Evolutionary conservation across 2,329 filamentous ascomycete genomes (phyloP).

Genomic region (Talaromyces sp.): DNA sequence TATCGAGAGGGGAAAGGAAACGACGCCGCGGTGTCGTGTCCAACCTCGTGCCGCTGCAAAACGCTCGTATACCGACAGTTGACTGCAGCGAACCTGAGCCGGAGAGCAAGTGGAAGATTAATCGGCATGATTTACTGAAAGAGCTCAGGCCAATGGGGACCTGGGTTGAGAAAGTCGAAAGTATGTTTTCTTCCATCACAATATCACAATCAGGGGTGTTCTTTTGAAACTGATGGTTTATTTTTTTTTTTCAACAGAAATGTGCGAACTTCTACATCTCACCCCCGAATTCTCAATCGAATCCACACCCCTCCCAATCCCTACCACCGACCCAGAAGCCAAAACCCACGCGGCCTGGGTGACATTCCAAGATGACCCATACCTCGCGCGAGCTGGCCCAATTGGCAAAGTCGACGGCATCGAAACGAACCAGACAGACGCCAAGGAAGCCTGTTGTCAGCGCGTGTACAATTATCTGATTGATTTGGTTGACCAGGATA

Average conservation of each 20-base stretch:
- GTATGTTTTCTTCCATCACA: constrained; percentile 12
- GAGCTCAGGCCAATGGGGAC: constrained; percentile 9
- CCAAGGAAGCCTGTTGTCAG: constrained; percentile 20
- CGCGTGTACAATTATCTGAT: constrained; percentile 25
- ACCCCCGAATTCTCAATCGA: neutral
- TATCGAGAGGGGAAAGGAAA: neutral
- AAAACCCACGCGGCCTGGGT: constrained; percentile 12
- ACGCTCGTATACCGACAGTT: constrained; percentile 15
- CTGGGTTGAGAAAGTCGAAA: constrained; percentile 15
- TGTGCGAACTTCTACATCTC: constrained; percentile 20
- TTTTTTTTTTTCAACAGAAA: constrained; percentile 8
- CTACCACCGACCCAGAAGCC: neutral
- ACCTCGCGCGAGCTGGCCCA: constrained; percentile 24
- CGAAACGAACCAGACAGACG: constrained; percentile 7
- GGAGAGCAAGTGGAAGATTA: constrained; percentile 16
- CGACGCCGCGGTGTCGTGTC: constrained; percentile 1
- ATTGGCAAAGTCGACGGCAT: constrained; percentile 17
- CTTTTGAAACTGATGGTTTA: no score
- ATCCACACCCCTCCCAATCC: neutral
- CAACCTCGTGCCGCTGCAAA: constrained; percentile 18
- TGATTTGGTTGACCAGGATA: constrained; percentile 24
- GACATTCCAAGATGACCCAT: constrained; percentile 22
- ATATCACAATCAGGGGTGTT: no score
- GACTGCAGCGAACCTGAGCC: constrained; percentile 6
- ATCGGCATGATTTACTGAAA: constrained; percentile 12